Evolutionary conservation across 2,329 filamentous ascomycete genomes (phyloP).

Genomic region (Alternaria consortialis): DNA sequence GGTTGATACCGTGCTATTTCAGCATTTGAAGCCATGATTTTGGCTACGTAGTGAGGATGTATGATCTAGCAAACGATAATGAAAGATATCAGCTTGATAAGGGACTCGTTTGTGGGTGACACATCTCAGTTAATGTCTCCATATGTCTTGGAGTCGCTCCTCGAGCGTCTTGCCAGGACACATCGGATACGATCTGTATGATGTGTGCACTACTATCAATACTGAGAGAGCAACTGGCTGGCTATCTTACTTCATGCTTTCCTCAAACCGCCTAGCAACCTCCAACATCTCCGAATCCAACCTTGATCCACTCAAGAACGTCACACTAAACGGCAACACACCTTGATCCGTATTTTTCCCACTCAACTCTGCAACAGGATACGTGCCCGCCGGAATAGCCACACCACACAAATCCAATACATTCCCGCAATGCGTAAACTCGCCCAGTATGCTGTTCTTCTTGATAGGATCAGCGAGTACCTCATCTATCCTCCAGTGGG

Average conservation of each 20-base stretch:
- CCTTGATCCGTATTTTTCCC: slow-evolving; percentile 36
- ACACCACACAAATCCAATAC: slow-evolving; percentile 62
- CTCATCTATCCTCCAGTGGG: slow-evolving; percentile 61
- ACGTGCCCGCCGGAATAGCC: slow-evolving; percentile 60
- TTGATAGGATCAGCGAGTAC: slow-evolving; percentile 62
- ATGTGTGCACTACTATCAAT: rapidly evolving
- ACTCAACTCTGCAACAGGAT: slow-evolving; percentile 39
- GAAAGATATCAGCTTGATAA: neutral
- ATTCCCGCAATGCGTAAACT: slow-evolving; percentile 69
- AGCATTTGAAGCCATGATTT: too few relatives aligned
- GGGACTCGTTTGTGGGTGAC: neutral
- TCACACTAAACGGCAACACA: slow-evolving; percentile 54
- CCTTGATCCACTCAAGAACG: slow-evolving; percentile 50
- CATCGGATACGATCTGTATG: neutral
- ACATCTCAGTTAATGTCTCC: neutral
- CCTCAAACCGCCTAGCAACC: slow-evolving; percentile 47
- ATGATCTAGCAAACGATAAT: neutral
- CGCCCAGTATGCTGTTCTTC: slow-evolving; percentile 59
- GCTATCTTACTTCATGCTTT: neutral
- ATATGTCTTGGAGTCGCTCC: neutral
- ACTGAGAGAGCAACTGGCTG: neutral
- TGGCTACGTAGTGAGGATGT: neutral
- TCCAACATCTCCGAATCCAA: slow-evolving; percentile 54
- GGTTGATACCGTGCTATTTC: too few relatives aligned
- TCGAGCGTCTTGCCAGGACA: too few relatives aligned